These are phyloP conservation scores for Lyophyllum decastes DNA, from an alignment of 768 basidiomycete species.

Conservation along the genomic window DNA sequence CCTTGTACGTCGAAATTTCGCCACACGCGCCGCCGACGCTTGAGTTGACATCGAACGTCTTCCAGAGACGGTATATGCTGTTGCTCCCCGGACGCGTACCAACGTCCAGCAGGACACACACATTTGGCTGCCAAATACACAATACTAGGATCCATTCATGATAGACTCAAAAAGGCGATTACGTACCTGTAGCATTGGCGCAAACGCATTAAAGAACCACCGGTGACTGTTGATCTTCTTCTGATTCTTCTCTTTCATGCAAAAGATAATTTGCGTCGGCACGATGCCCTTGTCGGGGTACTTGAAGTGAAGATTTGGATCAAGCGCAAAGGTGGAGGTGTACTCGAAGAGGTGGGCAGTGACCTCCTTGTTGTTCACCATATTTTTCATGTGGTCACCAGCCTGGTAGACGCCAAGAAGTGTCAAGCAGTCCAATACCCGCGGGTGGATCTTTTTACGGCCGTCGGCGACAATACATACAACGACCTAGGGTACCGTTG, in stretches of 20 bases:
- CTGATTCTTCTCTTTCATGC: constrained; percentile 91
- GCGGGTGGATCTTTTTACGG: constrained; percentile 77
- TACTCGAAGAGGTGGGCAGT: constrained; percentile 76
- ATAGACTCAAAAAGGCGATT: background rate
- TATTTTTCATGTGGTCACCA: constrained; percentile 51
- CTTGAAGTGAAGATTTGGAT: constrained; percentile 78
- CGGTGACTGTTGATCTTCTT: constrained; percentile 97
- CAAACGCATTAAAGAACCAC: constrained; percentile 98
- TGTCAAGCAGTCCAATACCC: constrained; percentile 86
- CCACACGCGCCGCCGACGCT: constrained; percentile 96
- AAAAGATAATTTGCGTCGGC: constrained; percentile 92
- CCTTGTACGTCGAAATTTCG: constrained; percentile 94
- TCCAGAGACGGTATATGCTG: constrained; percentile 94
- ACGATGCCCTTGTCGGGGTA: constrained; percentile 93
- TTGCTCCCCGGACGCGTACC: constrained; percentile 89
- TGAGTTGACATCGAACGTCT: constrained; percentile 88
- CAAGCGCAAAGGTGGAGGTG: constrained; percentile 78
- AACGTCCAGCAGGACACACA: constrained; percentile 91
- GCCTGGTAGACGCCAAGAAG: constrained; percentile 90
- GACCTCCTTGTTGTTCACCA: constrained; percentile 68
- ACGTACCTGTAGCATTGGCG: constrained; percentile 73
- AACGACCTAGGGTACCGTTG: constrained; percentile 62
- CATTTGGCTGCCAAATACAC: constrained; percentile 64
- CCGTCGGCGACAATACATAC: constrained; percentile 93
- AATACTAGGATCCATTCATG: background rate